Conservation (phyloP, 2,329 filamentous ascomycete species). For the Pseudovirgaria hyperparasitica region DNA sequence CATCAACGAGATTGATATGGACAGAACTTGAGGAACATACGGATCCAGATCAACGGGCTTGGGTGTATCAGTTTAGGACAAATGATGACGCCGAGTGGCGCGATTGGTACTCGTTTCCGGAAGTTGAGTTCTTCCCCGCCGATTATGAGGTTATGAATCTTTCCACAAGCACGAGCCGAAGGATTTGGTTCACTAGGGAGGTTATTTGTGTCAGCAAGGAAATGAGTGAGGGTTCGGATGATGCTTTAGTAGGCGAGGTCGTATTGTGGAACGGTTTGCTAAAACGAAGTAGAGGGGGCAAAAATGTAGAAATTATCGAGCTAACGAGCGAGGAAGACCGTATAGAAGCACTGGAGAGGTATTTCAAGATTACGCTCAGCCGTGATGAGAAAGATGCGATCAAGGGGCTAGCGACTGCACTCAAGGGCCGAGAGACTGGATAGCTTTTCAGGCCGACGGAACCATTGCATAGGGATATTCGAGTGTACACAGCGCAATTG, state of each 20-base stretch:
- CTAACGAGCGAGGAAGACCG: slow-evolving; percentile 31
- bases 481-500: no score
- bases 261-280: slow-evolving; percentile 30
- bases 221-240: slow-evolving; percentile 23
- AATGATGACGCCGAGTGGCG: slow-evolving; percentile 39
- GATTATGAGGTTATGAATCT: slow-evolving; percentile 23
- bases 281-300: slow-evolving; percentile 31
- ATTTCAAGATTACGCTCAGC: slow-evolving; percentile 31
- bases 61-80: slow-evolving; percentile 28
- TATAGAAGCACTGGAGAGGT: slow-evolving; percentile 28
- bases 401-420: slow-evolving; percentile 18
- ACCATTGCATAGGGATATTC: no score
- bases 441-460: no score
- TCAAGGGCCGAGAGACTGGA: slow-evolving; percentile 13
- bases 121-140: slow-evolving; percentile 21
- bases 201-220: slow-evolving; percentile 41
- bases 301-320: slow-evolving; percentile 26
- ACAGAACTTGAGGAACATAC: slow-evolving; percentile 19
- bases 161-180: slow-evolving; percentile 20
- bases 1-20: slow-evolving; percentile 19
- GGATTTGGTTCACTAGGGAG: slow-evolving; percentile 18
- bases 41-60: slow-evolving; percentile 26
- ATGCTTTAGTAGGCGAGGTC: slow-evolving; percentile 24
- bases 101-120: slow-evolving; percentile 50
- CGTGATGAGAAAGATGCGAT: slow-evolving; percentile 26